Conservation (phyloP, 2,329 filamentous ascomycete genomes). For the Trichoderma sp. region DNA sequence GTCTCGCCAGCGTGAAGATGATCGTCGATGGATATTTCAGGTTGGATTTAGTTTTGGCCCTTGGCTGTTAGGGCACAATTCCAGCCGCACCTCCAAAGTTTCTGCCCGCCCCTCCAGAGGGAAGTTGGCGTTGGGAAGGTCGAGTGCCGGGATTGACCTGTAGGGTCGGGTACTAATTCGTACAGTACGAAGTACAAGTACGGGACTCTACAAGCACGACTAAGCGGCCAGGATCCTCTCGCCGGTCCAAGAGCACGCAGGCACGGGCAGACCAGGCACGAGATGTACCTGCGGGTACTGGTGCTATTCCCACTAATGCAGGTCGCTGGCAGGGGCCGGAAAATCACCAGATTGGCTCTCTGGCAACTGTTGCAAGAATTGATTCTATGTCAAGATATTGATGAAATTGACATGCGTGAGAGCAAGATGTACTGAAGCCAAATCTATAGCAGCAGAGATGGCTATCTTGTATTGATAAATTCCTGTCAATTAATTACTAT, state of each 20-base stretch:
- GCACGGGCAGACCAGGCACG: not conserved
- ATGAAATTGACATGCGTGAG: not conserved
- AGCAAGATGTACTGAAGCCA: not conserved
- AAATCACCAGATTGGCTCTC: not conserved
- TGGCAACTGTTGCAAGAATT: not conserved
- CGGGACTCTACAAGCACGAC: not conserved
- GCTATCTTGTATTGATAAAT: not conserved
- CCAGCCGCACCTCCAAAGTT: conserved; percentile 17
- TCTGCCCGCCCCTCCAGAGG: conserved; percentile 5
- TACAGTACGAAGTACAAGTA: not conserved
- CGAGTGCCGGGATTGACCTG: not conserved
- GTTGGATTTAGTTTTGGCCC: not conserved
- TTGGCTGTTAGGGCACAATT: not conserved
- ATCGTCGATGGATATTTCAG: conserved; percentile 1
- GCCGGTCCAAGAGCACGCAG: not conserved
- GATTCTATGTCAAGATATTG: not conserved
- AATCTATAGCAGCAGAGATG: not conserved
- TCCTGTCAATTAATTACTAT: not conserved
- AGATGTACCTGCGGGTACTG: conserved; percentile 6
- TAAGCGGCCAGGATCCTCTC: not conserved
- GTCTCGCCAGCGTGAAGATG: not conserved
- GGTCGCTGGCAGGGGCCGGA: conserved; percentile 13
- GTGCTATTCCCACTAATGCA: conserved; percentile 13
- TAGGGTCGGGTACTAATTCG: not conserved
- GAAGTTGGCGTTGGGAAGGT: not conserved